phyloP scores from a whole-genome alignment of 805 yeast species.

The Ogataea paraovalis region DNA sequence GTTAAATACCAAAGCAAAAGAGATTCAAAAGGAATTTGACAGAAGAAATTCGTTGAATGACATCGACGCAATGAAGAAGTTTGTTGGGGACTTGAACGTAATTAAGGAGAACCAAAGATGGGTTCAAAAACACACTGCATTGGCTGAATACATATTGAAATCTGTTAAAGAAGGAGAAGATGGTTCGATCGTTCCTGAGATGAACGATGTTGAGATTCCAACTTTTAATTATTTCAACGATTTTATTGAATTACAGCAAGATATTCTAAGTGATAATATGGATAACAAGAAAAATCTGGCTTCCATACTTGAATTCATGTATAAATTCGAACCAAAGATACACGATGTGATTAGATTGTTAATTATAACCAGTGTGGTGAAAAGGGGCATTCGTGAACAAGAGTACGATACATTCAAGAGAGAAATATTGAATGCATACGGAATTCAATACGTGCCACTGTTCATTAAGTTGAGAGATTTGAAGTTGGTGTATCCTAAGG shows the following conservation, averaged over 20 bases:
- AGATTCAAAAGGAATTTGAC: slow-evolving; percentile 66
- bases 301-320: slow-evolving; percentile 47
- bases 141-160: slow-evolving; percentile 63
- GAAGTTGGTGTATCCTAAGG: slow-evolving; percentile 41
- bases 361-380: slow-evolving; percentile 55
- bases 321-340: slow-evolving; percentile 37
- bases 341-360: slow-evolving; percentile 49
- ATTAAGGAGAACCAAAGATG: slow-evolving; percentile 65
- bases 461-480: slow-evolving; percentile 46
- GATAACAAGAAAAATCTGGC: slow-evolving; percentile 36
- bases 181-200: slow-evolving; percentile 11
- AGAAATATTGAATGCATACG: slow-evolving; percentile 61
- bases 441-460: slow-evolving; percentile 46
- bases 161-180: slow-evolving; percentile 17
- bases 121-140: slow-evolving; percentile 65
- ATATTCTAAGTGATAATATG: slow-evolving; percentile 51
- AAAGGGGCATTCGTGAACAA: slow-evolving; percentile 63
- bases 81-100: slow-evolving; percentile 66
- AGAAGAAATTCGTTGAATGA: slow-evolving; percentile 52
- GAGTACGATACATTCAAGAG: slow-evolving; percentile 54
- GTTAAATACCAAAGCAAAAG: slow-evolving; percentile 66
- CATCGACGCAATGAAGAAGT: slow-evolving; percentile 60
- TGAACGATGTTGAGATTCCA: slow-evolving; percentile 19
- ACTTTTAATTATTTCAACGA: slow-evolving; percentile 35
- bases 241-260: slow-evolving; percentile 64